phyloP scores from a whole-genome alignment of 2,329 filamentous ascomycete genomes.

The Capronia epimyces region DNA sequence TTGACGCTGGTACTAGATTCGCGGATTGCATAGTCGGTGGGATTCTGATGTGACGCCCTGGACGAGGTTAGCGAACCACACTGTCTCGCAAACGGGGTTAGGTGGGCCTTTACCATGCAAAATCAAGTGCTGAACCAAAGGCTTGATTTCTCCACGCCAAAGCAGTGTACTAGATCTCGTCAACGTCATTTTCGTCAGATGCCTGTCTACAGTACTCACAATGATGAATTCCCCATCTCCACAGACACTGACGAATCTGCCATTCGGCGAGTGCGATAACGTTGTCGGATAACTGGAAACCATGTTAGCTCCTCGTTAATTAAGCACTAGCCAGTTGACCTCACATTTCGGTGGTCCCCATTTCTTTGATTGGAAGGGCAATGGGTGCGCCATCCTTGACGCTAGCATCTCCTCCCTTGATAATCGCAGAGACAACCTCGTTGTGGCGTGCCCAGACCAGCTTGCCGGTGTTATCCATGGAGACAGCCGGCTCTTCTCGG shows the following conservation, averaged over 20 bases:
- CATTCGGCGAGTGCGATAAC: conserved; percentile 91
- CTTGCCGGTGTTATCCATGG: conserved; percentile 94
- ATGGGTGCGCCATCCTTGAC: conserved; percentile 88
- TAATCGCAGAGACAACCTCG: conserved; percentile 89
- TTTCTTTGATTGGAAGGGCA: conserved; percentile 81
- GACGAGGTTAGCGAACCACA: conserved; percentile 21
- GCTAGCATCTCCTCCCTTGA: conserved; percentile 79
- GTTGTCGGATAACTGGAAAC: conserved; percentile 60
- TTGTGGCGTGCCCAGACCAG: conserved; percentile 94
- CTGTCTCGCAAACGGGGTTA: conserved; percentile 61
- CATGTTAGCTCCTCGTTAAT: background rate
- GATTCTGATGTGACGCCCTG: conserved; percentile 24
- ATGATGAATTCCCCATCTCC: conserved; percentile 99
- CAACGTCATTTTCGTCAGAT: background rate
- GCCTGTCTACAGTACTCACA: conserved; percentile 12
- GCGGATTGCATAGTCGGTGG: conserved; percentile 91
- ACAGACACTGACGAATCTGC: conserved; percentile 80
- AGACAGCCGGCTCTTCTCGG: conserved; percentile 92
- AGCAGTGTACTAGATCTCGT: conserved; percentile 63
- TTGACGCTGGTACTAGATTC: conserved; percentile 89
- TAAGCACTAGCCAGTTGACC: conserved; percentile 37
- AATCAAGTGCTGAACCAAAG: conserved; percentile 91
- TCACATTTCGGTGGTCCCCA: conserved; percentile 89
- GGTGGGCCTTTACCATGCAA: conserved; percentile 72
- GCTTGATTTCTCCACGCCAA: conserved; percentile 96